Evolutionary conservation across 2,329 filamentous ascomycete species (phyloP), one percentile per base, ranked within the genome.

Genomic region (Endocalyx cinctus): DNA sequence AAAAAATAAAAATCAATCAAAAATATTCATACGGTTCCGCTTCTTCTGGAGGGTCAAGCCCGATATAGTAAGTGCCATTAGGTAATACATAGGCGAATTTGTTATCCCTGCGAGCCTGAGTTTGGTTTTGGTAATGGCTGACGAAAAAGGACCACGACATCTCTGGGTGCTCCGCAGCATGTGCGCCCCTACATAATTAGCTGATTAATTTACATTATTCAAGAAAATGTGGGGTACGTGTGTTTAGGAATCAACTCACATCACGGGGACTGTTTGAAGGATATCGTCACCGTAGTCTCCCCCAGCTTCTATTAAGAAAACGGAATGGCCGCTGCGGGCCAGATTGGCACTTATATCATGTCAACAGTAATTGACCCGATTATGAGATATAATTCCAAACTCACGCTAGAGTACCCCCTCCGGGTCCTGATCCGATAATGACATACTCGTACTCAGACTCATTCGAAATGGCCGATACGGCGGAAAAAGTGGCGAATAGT

Each of bases 251-350:
- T n/a, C n/a, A n/a, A n/a, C n/a, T n/a, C n/a, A n/a, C n/a, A n/a
- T n/a, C n/a, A n/a, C n/a, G n/a, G 20, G 20, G 20, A 23, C n/a
- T n/a, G n/a, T 23, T 23, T 23, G 58, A 14, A 48, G 46, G 18
- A 42, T 39, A 33, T 57, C 52, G 31, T 58, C 50, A 5, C 35
- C 40, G 17, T 51, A 42, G 6, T 46, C 34, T 5, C 29, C 37
- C 8, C 43, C 43, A 6, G 43, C 43, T 26, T 46, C 43, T n/a
- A 46, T 36, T 4, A 46, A 29, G 17, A 46, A 43, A 8, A 38
- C 39, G 6, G 27, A 29, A 17, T 16, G 15, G n/a, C 27, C 27
- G 5, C 7, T 17, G 8, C 27, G 5, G 6, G 27, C 27, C n/a
- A 29, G 16, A n/a, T 29, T 29, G 10, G 27, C 27, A 10, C 27